Evolutionary conservation across 441 rosid genomes (phyloP).

Genomic region (Euphorbia schlechtendalii): DNA sequence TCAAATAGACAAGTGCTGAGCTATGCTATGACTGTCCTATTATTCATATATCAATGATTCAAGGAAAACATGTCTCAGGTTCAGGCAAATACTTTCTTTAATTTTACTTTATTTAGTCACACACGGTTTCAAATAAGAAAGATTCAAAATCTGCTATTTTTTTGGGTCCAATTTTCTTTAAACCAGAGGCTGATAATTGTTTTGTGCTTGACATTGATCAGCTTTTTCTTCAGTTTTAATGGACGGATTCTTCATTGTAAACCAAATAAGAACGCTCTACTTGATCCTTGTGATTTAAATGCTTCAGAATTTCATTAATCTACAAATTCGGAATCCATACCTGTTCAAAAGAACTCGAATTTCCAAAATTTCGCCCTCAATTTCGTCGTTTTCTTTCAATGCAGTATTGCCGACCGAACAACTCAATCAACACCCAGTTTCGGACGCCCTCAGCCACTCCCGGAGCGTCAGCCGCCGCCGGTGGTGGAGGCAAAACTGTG

Average conservation of each 20-base stretch:
- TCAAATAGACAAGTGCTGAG: constrained; percentile 23
- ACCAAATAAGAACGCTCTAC: not conserved
- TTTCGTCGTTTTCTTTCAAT: constrained; percentile 3
- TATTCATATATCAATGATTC: no score
- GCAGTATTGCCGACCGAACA: constrained; percentile 56
- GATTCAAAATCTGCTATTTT: not conserved
- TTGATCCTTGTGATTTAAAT: not conserved
- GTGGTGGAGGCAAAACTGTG: constrained; percentile 64
- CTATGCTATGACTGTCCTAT: constrained; percentile 17
- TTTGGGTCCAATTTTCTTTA: constrained; percentile 6
- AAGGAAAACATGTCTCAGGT: constrained; percentile 31
- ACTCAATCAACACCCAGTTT: constrained; percentile 27
- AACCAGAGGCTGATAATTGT: not conserved
- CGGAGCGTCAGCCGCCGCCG: constrained; percentile 21
- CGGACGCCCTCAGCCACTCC: constrained; percentile 32
- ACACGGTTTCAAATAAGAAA: no score
- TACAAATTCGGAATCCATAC: not conserved
- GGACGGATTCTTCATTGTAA: not conserved
- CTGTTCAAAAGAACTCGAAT: not conserved
- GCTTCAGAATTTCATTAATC: not conserved
- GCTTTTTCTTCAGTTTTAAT: not conserved
- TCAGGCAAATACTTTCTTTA: constrained; percentile 40
- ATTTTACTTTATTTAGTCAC: not conserved
- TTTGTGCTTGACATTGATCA: not conserved
- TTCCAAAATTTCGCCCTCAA: not conserved